Percentiles rank a stretch among this genome's conserved stretches.
Evolutionary conservation across 176 grass and related monocot species (phyloP).

Genomic region (Echinochloa phyllopogon): DNA sequence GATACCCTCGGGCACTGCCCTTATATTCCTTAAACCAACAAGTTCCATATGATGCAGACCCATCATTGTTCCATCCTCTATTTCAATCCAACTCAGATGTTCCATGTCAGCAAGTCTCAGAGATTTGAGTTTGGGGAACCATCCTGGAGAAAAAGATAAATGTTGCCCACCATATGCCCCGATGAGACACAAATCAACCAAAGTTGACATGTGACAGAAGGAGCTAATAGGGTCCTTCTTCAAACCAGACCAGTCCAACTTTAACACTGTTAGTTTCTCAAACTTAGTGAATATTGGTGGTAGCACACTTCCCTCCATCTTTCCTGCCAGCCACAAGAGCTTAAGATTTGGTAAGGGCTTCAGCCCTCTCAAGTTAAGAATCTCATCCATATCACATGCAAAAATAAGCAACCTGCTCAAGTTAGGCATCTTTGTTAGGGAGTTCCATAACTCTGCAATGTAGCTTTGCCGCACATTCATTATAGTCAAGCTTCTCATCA

Average conservation of each 20-base stretch:
- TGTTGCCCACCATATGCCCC: slow-evolving; percentile 40
- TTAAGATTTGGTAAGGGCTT: slow-evolving; percentile 37
- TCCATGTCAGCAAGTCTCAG: slow-evolving; percentile 46
- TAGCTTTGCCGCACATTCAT: slow-evolving; percentile 35
- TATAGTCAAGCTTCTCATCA: slow-evolving; percentile 46
- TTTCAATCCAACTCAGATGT: slow-evolving; percentile 41
- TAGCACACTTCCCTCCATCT: slow-evolving; percentile 30
- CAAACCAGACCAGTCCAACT: slow-evolving; percentile 46
- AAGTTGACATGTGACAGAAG: slow-evolving; percentile 47
- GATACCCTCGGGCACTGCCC: slow-evolving; percentile 41
- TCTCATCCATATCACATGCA: slow-evolving; percentile 19
- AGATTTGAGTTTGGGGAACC: slow-evolving; percentile 54
- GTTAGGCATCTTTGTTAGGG: slow-evolving; percentile 44
- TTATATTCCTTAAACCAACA: slow-evolving; percentile 42
- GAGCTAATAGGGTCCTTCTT: slow-evolving; percentile 57
- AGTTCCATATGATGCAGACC: slow-evolving; percentile 32
- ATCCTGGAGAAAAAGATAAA: slow-evolving; percentile 43
- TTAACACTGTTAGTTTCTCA: slow-evolving; percentile 38
- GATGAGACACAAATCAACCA: slow-evolving; percentile 28
- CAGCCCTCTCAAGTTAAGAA: slow-evolving; percentile 38
- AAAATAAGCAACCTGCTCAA: slow-evolving; percentile 38
- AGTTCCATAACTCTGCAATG: slow-evolving; percentile 34
- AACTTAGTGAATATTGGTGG: slow-evolving; percentile 26
- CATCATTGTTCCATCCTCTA: slow-evolving; percentile 53
- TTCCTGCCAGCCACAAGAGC: slow-evolving; percentile 40